Percentiles rank a stretch among this genome's conserved stretches.
These are phyloP conservation scores for Ophiostoma pallidulum DNA, from an alignment of 2,329 filamentous ascomycete genomes.

Conservation along the genomic window DNA sequence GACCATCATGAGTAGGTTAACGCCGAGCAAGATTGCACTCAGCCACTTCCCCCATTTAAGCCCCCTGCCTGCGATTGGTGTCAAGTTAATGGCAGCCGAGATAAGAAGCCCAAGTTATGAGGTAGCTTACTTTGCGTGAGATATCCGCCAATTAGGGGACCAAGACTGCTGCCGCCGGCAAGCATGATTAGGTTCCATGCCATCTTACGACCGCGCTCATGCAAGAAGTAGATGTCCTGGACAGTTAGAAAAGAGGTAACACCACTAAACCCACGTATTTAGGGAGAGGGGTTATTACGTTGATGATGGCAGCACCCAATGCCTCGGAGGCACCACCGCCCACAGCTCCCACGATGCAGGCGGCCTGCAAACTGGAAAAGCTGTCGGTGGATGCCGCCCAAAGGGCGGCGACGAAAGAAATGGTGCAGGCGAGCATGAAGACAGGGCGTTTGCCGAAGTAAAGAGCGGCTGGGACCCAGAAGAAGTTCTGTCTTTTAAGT, in stretches of 20 bases:
- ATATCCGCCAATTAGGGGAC: neutral
- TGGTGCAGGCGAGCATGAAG: neutral
- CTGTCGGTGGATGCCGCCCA: neutral
- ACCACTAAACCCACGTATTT: too few species aligned
- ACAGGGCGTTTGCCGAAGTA: conserved; percentile 3
- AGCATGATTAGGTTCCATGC: neutral
- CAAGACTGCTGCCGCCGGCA: neutral
- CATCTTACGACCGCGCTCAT: neutral
- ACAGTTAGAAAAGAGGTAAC: too few species aligned
- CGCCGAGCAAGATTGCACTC: neutral
- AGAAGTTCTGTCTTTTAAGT: neutral
- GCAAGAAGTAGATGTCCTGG: neutral
- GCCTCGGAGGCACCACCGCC: neutral
- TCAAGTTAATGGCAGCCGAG: too few species aligned
- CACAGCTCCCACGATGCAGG: neutral
- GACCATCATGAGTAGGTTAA: neutral
- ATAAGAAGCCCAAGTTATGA: too few species aligned
- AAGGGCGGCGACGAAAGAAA: neutral
- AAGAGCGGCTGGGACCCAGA: neutral
- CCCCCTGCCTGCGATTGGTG: too few species aligned
- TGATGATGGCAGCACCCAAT: neutral
- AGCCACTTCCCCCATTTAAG: too few species aligned
- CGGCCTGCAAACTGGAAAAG: neutral
- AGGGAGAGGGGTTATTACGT: neutral
- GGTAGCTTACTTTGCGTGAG: too few species aligned